Base-by-base conservation (phyloP, 306 rosid genomes). In the Dryas alaskensis region DNA sequence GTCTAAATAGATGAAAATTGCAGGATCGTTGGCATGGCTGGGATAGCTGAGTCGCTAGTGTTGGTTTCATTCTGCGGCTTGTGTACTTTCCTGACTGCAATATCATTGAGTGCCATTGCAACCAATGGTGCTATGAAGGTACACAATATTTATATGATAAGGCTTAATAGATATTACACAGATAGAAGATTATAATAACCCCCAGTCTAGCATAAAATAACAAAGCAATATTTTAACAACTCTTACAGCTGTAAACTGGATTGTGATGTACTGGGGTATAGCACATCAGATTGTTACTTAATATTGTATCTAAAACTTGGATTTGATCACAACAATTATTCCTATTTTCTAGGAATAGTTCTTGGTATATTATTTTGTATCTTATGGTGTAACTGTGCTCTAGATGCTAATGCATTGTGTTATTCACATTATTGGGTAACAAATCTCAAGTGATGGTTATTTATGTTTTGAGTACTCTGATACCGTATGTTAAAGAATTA, bases 41-140 rank as follows among this genome's bases (percentile, higher is more conserved):
- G 99, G 76, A 78, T 94, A 76, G 91, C 89, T 59, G 90, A 83
- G 74, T 77, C 99, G 48, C 73, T 94, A 49, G 8, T 90, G 79
- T 84, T 94, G 78, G 99, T 94, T 60, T 62, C 95, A 51, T 67
- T 90, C 69, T 94, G 99, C 82, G 98, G 99, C 73, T 74, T 79
- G 71, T 94, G 99, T 81, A 94, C 99, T 60, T 94, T 94, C 79
- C 86, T 94, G 75, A 94, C 99, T 73, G 86, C 93, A 81, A 92
- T 94, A 77, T 94, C 99, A 67, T 70, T 94, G 74, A 94, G 99
- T 81, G 99, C 99, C 60, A 94, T 94, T 84, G 99, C 99, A 77
- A 94, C 99, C 67, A 94, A 94, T 81, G 99, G 99, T 81, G 99
- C 99, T 70, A 94, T 94, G 99, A 94, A 94, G 98, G 99, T 94